A percentile compares a stretch with the other conserved stretches of the same genome.
phyloP scores from a whole-genome alignment of 441 rosid genomes.

The Gossypium aridum region DNA sequence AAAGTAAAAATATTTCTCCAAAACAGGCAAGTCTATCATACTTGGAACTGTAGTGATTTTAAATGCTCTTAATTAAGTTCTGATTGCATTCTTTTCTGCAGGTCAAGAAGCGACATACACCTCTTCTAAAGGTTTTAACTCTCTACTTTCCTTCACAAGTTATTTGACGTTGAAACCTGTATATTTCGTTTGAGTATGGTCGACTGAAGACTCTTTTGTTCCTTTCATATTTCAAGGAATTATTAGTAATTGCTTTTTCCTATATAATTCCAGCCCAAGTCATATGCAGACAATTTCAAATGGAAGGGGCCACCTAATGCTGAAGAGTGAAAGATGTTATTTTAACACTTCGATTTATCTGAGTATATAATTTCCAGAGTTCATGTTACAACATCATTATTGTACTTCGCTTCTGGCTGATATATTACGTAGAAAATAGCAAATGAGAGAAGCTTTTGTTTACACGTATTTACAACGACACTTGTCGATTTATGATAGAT shows the following conservation, averaged over 20 bases:
- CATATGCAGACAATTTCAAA: slow-evolving; percentile 57
- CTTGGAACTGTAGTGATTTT: too few relatives aligned
- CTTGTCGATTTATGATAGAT: not conserved
- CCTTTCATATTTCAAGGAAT: too few relatives aligned
- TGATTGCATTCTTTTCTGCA: not conserved
- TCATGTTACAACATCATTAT: not conserved
- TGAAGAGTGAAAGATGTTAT: not conserved
- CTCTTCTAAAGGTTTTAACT: slow-evolving; percentile 33
- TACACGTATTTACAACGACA: not conserved
- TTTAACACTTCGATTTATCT: not conserved
- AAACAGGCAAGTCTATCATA: too few relatives aligned
- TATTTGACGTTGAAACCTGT: not conserved
- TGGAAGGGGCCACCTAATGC: slow-evolving; percentile 43
- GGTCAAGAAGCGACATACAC: slow-evolving; percentile 46
- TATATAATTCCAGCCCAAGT: slow-evolving; percentile 32
- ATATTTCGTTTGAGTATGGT: not conserved
- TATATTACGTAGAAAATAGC: not conserved
- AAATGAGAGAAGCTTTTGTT: not conserved
- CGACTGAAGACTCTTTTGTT: too few relatives aligned
- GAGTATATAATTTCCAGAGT: not conserved
- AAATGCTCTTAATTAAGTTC: too few relatives aligned
- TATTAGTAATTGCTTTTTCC: not conserved
- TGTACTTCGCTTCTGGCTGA: not conserved
- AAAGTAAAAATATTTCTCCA: too few relatives aligned
- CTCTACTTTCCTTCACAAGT: not conserved